Evolutionary conservation across 805 yeast species (phyloP), one percentile per base, ranked within the genome.

Genomic region (Starmerella etchellsii): DNA sequence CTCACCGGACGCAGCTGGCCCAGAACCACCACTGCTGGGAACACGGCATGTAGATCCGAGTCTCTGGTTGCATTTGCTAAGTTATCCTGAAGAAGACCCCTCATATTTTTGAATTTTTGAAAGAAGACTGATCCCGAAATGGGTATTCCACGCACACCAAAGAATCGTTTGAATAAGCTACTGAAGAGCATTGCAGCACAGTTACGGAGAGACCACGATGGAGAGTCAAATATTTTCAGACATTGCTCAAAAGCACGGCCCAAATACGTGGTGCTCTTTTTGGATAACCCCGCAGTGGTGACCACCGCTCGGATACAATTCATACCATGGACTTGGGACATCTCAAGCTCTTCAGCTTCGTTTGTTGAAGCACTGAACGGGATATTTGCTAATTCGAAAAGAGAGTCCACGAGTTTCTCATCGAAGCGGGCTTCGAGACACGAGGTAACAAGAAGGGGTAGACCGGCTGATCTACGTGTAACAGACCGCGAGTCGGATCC

Each of bases 131-230:
- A 66, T 0, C 91, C 78, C 21, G 78, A 67, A 44, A 65, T 53
- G 0, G 54, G 40, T 0, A 47, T 39, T 4, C 39, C 50, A 8
- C 41, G 42, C 56, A 68, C 71, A 1, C 93, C 93, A 60, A 88
- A 87, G 4, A 91, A 54, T 44, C 88, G 68, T 44, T 78, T 79
- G 53, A 83, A 91, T 31, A 88, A 60, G 0, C 94, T 76, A 1
- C 94, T 78, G 57, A 85, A 88, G 31, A 88, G 66, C 97, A 88
- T 91, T 16, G 87, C 80, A 0, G 94, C 84, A 58, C 96, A 83
- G 56, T 88, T 88, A 54, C 95, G 69, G 22, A 88, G 70, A 0
- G 94, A 76, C 97, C 97, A 88, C 20, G 75, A 65, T 2, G 68
- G 63, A 2, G 81, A 73, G 1, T 72, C 67, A 59, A 88, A 83